Base-by-base conservation (phyloP, 148 eudicot species). In the Limonium bicolor region DNA sequence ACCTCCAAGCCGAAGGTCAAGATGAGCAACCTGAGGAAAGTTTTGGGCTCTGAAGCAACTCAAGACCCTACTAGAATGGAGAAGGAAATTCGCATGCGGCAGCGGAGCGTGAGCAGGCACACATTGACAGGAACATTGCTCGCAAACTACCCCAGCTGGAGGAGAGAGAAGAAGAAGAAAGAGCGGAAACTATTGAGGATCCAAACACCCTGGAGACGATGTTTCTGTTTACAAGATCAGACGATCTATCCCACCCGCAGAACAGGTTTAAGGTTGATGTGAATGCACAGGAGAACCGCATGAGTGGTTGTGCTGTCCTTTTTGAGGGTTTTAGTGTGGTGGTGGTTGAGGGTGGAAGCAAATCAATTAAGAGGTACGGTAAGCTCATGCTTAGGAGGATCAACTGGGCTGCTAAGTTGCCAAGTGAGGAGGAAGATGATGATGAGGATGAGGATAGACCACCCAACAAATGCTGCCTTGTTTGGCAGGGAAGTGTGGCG, bases 21-120 rank as follows among this genome's bases (percentile, higher is more conserved):
- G 64, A 80, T 88, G 97, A 88, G 97, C 71, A 88, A 88, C 64
- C 81, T 88, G 49, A 88, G 77, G 92, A 77, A 55, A 69, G 95
- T 88, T 23, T 67, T 88, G 56, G 97, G 93, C n/a, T 61, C 92
- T 2, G 95, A 88, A 71, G 95, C 97, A 20, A 84, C 94, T 40
- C 97, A 88, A 53, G 95, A 84, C 46, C 97, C 97, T 20, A 88
- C 97, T 8, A 65, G 61, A 62, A 66, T 84, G 13, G 97, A 88
- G 63, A 80, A 51, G 81, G 93, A 88, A 54, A 71, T 88, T 11
- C 69, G 95, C 60, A 76, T 46, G 97, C 97, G 18, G 97, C 93
- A 19, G 95, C 95, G 25, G 95, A 84, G 66, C 92, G 97, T 27
- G 97, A 80, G 54, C 93, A 77, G 66, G 97, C 97, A 11, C 97